These are phyloP conservation scores for Fonsecaea pugnacius DNA, from an alignment of 2,329 filamentous ascomycete species.

Conservation along the genomic window DNA sequence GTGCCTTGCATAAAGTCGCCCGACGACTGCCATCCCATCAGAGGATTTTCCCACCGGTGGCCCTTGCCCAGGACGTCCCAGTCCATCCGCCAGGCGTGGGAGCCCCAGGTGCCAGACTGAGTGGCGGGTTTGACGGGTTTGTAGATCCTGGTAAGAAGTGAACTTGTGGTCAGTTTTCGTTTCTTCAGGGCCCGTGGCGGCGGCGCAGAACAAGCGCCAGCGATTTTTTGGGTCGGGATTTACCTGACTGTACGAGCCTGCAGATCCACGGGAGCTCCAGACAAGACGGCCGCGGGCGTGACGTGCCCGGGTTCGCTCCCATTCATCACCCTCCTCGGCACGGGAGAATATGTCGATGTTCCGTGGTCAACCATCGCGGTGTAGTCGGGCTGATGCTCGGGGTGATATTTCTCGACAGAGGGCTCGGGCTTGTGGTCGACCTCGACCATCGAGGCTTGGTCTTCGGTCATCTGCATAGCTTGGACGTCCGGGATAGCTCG, in stretches of 20 bases:
- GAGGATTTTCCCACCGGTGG: slow-evolving; percentile 95
- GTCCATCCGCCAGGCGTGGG: slow-evolving; percentile 92
- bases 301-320: slow-evolving; percentile 79
- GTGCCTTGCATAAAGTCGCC: slow-evolving; percentile 95
- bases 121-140: slow-evolving; percentile 91
- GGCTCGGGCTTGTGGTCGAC: slow-evolving; percentile 48
- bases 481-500: slow-evolving; percentile 51
- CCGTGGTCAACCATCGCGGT: slow-evolving; percentile 80
- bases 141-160: slow-evolving; percentile 71
- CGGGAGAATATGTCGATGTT: slow-evolving; percentile 87
- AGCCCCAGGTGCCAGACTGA: slow-evolving; percentile 87
- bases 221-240: too few relatives aligned
- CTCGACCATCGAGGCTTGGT: slow-evolving; percentile 51
- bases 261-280: slow-evolving; percentile 89
- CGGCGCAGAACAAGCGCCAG: too few relatives aligned
- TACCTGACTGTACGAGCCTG: slow-evolving; percentile 94
- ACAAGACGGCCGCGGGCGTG: slow-evolving; percentile 82
- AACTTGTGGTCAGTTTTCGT: slow-evolving; percentile 7
- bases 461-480: slow-evolving; percentile 48
- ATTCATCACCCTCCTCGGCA: slow-evolving; percentile 86
- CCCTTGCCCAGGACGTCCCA: slow-evolving; percentile 94
- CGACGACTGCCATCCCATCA: slow-evolving; percentile 99
- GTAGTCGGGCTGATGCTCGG: slow-evolving; percentile 79
- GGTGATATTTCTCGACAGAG: slow-evolving; percentile 54
- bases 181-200: too few relatives aligned